Conservation (phyloP, 345 rosid genomes). For the Erodium maritimum region DNA sequence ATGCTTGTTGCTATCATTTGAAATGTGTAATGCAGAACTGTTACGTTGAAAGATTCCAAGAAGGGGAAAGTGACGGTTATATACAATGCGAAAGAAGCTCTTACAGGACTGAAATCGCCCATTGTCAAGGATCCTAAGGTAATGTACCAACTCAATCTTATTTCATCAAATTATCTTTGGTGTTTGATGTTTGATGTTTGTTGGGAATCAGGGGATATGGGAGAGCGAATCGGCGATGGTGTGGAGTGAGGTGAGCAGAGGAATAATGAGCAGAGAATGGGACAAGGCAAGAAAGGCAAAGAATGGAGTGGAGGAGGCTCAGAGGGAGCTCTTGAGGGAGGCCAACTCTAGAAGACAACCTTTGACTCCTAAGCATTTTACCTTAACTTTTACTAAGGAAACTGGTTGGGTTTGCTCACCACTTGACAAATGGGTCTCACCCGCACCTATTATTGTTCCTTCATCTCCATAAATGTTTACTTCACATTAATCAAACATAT, state of each 20-base stretch:
- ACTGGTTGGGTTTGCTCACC: constrained; percentile 57
- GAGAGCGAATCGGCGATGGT: constrained; percentile 59
- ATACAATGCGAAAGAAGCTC: constrained; percentile 48
- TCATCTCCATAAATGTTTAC: no score
- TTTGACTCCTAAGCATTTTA: constrained; percentile 69
- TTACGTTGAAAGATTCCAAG: constrained; percentile 36
- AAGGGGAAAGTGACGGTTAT: constrained; percentile 36
- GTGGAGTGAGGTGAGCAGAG: constrained; percentile 58
- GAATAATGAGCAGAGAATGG: constrained; percentile 52
- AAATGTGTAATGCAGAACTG: constrained; percentile 25
- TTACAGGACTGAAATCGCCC: constrained; percentile 47
- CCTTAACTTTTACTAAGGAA: constrained; percentile 25
- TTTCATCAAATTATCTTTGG: no score
- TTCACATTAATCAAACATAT: no score
- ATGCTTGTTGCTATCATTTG: not conserved
- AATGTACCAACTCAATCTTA: not conserved
- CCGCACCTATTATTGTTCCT: constrained; percentile 55
- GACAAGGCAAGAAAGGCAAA: constrained; percentile 61
- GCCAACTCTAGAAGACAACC: constrained; percentile 21
- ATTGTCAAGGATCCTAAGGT: constrained; percentile 50
- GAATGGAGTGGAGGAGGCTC: constrained; percentile 52
- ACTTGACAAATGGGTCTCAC: constrained; percentile 30
- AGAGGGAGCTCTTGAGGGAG: constrained; percentile 33
- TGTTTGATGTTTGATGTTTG: no score
- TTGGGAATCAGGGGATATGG: constrained; percentile 30